Base-by-base conservation (phyloP, 108 stramenopile genomes). In the Chaetoceros muelleri region DNA sequence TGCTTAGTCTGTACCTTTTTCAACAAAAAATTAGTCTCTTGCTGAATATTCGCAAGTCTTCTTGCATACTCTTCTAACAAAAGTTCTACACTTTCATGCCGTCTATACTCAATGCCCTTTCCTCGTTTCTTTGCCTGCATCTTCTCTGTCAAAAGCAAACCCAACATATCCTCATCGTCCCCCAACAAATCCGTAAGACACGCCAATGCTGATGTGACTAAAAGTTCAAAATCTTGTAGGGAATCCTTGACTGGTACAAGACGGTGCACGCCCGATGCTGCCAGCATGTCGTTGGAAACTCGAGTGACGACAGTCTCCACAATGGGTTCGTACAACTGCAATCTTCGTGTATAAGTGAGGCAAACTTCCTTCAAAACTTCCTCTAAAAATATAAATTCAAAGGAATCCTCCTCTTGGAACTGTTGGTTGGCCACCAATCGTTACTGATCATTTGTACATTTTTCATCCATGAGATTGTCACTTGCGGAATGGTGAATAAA, bases 271-370 rank as follows among this genome's bases (percentile, higher is more conserved):
- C 80, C 82, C 0, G 77, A 65, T 29, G 81, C 75, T 29, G 79
- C 75, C 55, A 82, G 80, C 16, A 79, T 76, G 59, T 88, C 86
- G 44, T 78, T 63, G 0, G 76, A 40, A 16, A 84, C 82, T 44
- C 70, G 64, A 56, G 68, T 72, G 61, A 89, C 66, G 22, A 90
- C 61, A 5, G 76, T 67, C 27, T 87, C 79, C 1, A 94, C 87
- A 53, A 94, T 87, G 2, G 92, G 92, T 53, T 88, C 86, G 62
- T 84, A 87, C n/a, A 94, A 58, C 2, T 72, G 67, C 8, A 94
- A 66, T 29, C 92, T 58, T 50, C 87, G 66, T 46, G 60, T 66
- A 61, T 74, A 94, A 23, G 81, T 80, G 47, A 82, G 82, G 20
- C 85, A 83, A 1, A 84, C 76, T 60, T 84, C 82, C 17, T 70